Evolutionary conservation across 345 rosid species (phyloP).

Genomic region (Eucalyptus sp.): DNA sequence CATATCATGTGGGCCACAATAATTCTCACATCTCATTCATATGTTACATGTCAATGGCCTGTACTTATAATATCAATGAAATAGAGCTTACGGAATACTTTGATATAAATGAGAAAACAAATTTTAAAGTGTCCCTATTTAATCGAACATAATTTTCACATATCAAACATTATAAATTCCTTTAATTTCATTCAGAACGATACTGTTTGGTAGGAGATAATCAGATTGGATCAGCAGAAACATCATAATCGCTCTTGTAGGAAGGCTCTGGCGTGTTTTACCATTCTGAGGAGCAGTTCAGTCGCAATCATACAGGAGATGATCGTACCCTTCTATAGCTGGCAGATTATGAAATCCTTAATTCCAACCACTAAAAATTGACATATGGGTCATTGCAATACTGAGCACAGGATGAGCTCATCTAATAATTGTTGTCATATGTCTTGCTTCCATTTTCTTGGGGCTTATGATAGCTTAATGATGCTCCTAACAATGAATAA

Average conservation of each 20-base stretch:
- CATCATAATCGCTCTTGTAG: background rate
- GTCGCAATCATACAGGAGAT: background rate
- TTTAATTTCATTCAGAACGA: background rate
- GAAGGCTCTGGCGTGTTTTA: background rate
- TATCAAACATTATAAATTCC: background rate
- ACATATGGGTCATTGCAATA: background rate
- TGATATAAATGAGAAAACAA: background rate
- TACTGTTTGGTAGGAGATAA: background rate
- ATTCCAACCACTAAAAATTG: background rate
- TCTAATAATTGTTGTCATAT: background rate
- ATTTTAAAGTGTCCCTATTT: background rate
- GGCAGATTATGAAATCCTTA: background rate
- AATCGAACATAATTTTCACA: background rate
- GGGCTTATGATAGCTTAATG: no score
- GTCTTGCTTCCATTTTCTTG: no score
- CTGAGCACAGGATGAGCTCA: background rate
- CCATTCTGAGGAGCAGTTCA: background rate
- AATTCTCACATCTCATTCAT: no score
- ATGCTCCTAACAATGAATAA: no score
- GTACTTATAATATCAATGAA: background rate
- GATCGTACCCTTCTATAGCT: background rate
- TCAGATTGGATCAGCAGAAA: background rate
- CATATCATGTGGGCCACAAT: no score
- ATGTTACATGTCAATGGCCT: background rate
- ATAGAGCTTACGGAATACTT: no score